Base-by-base conservation (phyloP, 306 rosid genomes). In the Cercis canadensis region DNA sequence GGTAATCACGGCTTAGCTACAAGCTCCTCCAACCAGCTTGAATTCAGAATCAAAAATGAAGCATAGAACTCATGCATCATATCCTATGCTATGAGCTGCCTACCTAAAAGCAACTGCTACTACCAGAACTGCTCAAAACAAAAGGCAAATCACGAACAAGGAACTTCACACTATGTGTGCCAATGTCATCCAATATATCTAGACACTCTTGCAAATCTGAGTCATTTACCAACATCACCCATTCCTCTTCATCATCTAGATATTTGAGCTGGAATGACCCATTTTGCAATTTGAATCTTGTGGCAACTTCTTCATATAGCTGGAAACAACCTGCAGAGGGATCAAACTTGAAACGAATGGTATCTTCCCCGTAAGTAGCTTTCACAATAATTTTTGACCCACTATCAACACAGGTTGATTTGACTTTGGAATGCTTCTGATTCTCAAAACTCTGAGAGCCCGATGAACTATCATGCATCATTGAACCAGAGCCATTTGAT, bases 221-320 rank as follows among this genome's bases (percentile, higher is more conserved):
- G 64, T 90, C 90, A 29, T 70, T 80, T 21, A 82, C 87, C 68
- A 92, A 32, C 96, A 88, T 86, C 61, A 92, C 96, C 98, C 96
- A 92, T 73, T 92, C 96, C 56, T 90, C 83, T 75, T 92, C 96
- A 65, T 92, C 96, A 17, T 92, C 98, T 14, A 89, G 69, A 72
- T 89, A 92, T 60, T 82, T 92, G 71, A 90, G 95, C 64, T 83
- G 90, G 73, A 92, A 92, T 21, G 86, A 57, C 40, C 96, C 96
- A 1, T 62, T 76, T 72, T 83, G 89, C 52, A 92, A 76, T 67
- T 77, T 92, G 79, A 92, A 90, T 75, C 96, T 78, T 72, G 67
- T 64, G 18, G 77, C 96, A 64, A 92, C 81, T 76, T 90, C 98
- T 65, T 92, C 96, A 10, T 86, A 86, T 39, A 92, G 83, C 62